Conservation (phyloP, 805 yeast species). For the Ogataea pini region DNA sequence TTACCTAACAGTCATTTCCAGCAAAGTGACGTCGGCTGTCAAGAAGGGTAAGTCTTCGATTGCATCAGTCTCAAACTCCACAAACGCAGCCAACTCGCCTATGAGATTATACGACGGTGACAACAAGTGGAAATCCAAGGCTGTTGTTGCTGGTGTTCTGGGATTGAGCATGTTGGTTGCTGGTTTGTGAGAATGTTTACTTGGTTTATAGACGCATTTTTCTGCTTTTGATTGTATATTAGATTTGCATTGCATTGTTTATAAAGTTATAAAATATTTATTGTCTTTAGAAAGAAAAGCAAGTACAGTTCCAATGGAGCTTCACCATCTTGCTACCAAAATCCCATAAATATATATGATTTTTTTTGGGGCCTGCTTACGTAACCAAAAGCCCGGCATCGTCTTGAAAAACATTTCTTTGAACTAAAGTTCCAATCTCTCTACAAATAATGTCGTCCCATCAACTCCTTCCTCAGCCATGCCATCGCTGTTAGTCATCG, state of each 20-base stretch:
- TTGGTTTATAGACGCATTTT: background rate
- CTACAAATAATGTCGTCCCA: background rate
- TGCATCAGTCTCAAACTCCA: slow-evolving; percentile 18
- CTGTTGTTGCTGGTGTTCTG: slow-evolving; percentile 23
- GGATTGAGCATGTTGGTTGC: slow-evolving; percentile 25
- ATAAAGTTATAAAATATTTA: no score
- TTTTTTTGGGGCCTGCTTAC: no score
- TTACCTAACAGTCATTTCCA: slow-evolving; percentile 13
- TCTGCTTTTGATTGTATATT: slow-evolving; percentile 1
- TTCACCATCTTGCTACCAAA: no score
- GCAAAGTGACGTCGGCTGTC: slow-evolving; percentile 18
- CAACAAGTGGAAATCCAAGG: slow-evolving; percentile 25
- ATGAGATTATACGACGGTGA: slow-evolving; percentile 10
- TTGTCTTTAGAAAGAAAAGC: no score
- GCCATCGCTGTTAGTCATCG: slow-evolving; percentile 29
- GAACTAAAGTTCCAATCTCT: no score
- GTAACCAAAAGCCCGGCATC: no score
- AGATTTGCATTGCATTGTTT: slow-evolving; percentile 1
- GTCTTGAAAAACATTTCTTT: no score
- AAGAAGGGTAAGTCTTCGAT: slow-evolving; percentile 23
- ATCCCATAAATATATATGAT: no score
- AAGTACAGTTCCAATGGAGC: no score
- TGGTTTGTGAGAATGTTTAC: slow-evolving; percentile 14
- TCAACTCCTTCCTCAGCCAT: background rate
- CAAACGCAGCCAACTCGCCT: slow-evolving; percentile 20